Conservation (phyloP, 2,329 filamentous ascomycete genomes). For the Phyllosticta ampelicida region DNA sequence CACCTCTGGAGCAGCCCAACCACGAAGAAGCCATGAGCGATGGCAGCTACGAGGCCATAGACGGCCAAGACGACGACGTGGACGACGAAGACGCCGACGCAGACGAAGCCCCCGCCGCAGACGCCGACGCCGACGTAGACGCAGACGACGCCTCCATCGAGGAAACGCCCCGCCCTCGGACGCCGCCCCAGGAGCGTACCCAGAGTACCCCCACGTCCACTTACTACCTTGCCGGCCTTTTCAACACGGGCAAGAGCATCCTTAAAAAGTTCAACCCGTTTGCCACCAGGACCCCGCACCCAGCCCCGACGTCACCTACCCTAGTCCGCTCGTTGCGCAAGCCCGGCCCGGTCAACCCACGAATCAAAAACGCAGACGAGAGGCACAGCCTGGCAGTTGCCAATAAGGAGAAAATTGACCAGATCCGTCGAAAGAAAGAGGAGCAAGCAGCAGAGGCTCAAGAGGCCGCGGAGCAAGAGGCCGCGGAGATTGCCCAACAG, state of each 20-base stretch:
- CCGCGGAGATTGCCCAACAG: neutral
- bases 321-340: neutral
- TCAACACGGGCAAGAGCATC: neutral
- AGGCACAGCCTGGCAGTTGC: neutral
- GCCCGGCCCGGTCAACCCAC: neutral
- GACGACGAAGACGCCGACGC: neutral
- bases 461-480: neutral
- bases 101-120: neutral
- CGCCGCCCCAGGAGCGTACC: neutral
- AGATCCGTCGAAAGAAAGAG: neutral
- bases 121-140: neutral
- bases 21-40: neutral
- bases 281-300: neutral
- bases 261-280: neutral
- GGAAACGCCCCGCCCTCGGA: neutral
- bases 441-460: neutral
- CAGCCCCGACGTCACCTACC: neutral
- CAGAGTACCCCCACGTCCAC: neutral
- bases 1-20: slow-evolving; percentile 1
- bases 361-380: slow-evolving; percentile 5
- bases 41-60: neutral
- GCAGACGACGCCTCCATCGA: neutral
- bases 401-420: neutral
- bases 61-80: neutral
- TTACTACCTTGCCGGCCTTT: neutral